Evolutionary conservation across 2,329 filamentous ascomycete genomes (phyloP).

Genomic region (Phialophora expanda): DNA sequence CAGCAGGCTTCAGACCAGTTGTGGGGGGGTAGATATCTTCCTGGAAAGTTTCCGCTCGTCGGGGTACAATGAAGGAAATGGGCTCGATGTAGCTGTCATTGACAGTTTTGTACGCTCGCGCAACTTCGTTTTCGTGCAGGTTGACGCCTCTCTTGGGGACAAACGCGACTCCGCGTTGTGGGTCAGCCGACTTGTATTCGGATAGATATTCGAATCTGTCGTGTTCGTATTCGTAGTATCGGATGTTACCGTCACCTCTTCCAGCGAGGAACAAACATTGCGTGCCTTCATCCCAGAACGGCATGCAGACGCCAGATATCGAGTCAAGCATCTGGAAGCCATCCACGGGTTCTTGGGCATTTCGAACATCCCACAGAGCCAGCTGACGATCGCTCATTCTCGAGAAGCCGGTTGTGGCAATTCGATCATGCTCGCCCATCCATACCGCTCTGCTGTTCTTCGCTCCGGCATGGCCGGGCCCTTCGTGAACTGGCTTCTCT

Average conservation of each 20-base stretch:
- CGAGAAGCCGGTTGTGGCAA: conserved; percentile 96
- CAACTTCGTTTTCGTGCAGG: conserved; percentile 94
- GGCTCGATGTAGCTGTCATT: conserved; percentile 94
- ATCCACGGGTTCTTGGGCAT: conserved; percentile 77
- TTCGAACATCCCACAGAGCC: conserved; percentile 91
- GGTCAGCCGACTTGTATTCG: conserved; percentile 95
- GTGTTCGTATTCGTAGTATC: conserved; percentile 97
- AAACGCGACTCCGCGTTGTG: conserved; percentile 92
- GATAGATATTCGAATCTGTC: conserved; percentile 98
- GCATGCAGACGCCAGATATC: conserved; percentile 98
- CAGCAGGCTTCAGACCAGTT: conserved; percentile 76
- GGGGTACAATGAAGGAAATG: conserved; percentile 94
- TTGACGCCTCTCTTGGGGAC: conserved; percentile 94
- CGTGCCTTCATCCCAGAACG: conserved; percentile 98
- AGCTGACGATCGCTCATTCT: conserved; percentile 98
- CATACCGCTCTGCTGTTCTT: conserved; percentile 98
- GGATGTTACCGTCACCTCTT: conserved; percentile 98
- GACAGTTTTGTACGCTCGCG: conserved; percentile 96
- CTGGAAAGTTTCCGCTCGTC: conserved; percentile 92
- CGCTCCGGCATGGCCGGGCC: conserved; percentile 83
- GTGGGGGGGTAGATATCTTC: conserved; percentile 95
- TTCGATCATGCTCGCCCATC: conserved; percentile 95
- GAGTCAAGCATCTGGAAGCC: conserved; percentile 91
- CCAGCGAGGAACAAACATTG: conserved; percentile 95
- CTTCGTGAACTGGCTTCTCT: conserved; percentile 83